Evolutionary conservation across 306 rosid genomes (phyloP), one percentile per base, ranked within the genome.

Genomic region (Gynostemma pentaphyllum): DNA sequence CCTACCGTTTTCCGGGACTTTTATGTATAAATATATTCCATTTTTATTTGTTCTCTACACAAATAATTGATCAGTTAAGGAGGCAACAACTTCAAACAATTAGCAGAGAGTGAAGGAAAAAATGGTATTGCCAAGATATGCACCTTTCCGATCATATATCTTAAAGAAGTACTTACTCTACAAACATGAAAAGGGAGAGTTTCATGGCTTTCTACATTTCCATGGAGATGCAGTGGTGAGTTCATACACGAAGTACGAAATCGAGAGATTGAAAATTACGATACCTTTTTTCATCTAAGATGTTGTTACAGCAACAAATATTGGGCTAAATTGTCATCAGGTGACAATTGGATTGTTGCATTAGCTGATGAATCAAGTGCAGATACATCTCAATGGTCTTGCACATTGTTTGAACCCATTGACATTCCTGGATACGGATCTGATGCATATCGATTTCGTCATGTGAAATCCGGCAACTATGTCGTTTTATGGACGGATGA

Each of bases 191-290:
- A 22, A 11, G 30, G 30, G 9, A 27, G 4, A 23, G 2, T 19
- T 22, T 0, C 27, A 0, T 2, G 21, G 21, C 23, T 53, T 52
- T 64, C 29, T 71, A 2, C 56, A 23, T 14, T 71, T 62, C 22
- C n/a, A 27, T 0, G 49, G 41, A n/a, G 59, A 71, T 2, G 49
- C 51, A 5, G 51, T 56, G 2, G 39, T 24, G n/a, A 63, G 55
- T 10, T 63, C 57, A 4, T 29, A 4, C 12, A 42, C 65, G 10
- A 71, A 71, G 47, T 71, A 27, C 1, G 64, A 71, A 34, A 4
- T 71, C 4, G 65, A 71, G 40, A 15, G 0, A 13, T 37, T 39
- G 7, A 9, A 29, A 28, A 18, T 4, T 4, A 49, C 40, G 7
- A 26, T 39, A 13, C n/a, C n/a, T n/a, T n/a, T 2, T 8, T 4